A percentile compares a stretch with the other conserved stretches of the same genome.
phyloP scores from a whole-genome alignment of 73 alveolate genomes.

The Uronychia setigera region DNA sequence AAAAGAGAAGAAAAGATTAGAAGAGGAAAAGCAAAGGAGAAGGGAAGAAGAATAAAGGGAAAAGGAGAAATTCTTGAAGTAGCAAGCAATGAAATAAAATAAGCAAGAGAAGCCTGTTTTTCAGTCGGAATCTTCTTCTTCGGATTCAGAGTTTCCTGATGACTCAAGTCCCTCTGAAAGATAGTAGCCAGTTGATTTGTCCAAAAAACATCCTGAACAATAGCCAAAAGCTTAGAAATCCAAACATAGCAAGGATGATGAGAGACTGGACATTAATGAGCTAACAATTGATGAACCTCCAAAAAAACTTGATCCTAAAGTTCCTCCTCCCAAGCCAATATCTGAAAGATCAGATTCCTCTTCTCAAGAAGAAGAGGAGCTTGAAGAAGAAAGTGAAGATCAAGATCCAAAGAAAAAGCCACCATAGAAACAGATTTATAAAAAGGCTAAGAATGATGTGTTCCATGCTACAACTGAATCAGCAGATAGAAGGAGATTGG shows the following conservation, averaged over 20 bases:
- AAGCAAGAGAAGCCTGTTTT: not conserved
- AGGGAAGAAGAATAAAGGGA: not conserved
- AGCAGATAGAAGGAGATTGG: not conserved
- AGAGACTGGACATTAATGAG: not conserved
- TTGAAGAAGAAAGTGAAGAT: not conserved
- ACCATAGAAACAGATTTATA: not conserved
- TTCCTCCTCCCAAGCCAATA: too few relatives aligned
- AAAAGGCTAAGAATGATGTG: not conserved
- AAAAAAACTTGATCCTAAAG: not conserved
- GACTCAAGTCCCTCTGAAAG: not conserved
- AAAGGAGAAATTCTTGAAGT: not conserved
- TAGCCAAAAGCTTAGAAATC: not conserved
- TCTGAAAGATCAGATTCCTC: not conserved
- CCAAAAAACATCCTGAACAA: not conserved
- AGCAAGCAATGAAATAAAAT: not conserved
- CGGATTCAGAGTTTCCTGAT: too few relatives aligned
- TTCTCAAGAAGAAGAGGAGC: not conserved
- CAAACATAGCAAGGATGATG: not conserved
- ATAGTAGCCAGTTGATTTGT: not conserved
- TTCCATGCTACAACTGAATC: not conserved
- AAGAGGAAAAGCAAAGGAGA: not conserved
- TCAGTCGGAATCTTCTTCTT: not conserved
- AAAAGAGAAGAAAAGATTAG: not conserved
- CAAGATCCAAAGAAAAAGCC: not conserved
- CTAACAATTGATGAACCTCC: not conserved